Evolutionary conservation across 495 filamentous ascomycete genomes (phyloP), one percentile per base, ranked within the genome.

Genomic region (Astrothelium macrocarpum): DNA sequence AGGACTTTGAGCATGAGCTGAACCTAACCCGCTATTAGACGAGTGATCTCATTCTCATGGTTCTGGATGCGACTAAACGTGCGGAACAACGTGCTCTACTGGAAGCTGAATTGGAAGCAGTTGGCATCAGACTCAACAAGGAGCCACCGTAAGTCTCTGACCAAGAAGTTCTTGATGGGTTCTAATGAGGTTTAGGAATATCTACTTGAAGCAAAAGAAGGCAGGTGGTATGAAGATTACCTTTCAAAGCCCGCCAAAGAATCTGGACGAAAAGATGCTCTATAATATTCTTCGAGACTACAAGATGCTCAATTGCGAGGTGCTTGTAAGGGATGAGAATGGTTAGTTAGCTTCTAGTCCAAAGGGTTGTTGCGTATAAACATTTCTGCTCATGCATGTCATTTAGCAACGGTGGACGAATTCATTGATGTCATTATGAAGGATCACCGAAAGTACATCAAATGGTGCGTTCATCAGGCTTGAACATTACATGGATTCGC

Each of bases 341-440:
- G 87, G 86, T 87, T 77, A 32, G 61, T 53, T 34, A 7, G 18
- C 46, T 25, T 0, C 32, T 9, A n/a, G n/a, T n/a, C n/a, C n/a
- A n/a, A n/a, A n/a, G n/a, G n/a, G n/a, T n/a, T n/a, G n/a, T n/a
- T n/a, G n/a, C n/a, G n/a, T n/a, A n/a, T n/a, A n/a, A n/a, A n/a
- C n/a, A n/a, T n/a, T n/a, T n/a, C n/a, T n/a, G n/a, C n/a, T n/a
- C n/a, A n/a, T n/a, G n/a, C n/a, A n/a, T n/a, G n/a, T n/a, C n/a
- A n/a, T n/a, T 10, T 62, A 88, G 90, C 89, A 28, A 97, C 93
- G 16, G 91, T 99, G 34, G 95, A 99, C 76, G 94, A 99, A 75
- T 88, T 99, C 73, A 97, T 99, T 72, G 95, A 99, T 74, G 91
- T 97, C 49, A 96, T 99, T 76, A 97, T 97, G 91, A 94, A 92